Evolutionary conservation across 768 basidiomycete genomes (phyloP).

Genomic region (Royoungia palumana): DNA sequence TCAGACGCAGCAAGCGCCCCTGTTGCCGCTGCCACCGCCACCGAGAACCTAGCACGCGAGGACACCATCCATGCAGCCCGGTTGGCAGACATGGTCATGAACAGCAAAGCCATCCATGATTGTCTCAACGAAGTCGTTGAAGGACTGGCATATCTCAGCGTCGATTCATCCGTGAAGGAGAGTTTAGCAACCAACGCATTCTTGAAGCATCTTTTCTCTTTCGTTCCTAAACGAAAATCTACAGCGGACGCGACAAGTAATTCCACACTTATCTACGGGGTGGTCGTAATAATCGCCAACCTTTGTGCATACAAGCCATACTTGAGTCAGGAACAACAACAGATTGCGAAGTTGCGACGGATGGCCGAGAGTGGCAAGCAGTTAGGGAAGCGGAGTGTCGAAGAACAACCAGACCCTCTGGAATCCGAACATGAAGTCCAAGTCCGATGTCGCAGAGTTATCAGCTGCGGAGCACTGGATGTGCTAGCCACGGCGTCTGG

Average conservation of each 20-base stretch:
- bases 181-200: constrained; percentile 55
- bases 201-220: constrained; percentile 53
- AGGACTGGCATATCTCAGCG: constrained; percentile 80
- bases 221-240: constrained; percentile 51
- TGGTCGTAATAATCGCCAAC: constrained; percentile 73
- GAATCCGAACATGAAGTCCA: constrained; percentile 70
- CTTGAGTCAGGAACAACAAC: constrained; percentile 76
- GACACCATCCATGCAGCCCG: constrained; percentile 48
- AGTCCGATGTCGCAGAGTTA: constrained; percentile 51
- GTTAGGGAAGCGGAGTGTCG: constrained; percentile 25
- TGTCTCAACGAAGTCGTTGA: constrained; percentile 69
- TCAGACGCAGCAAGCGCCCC: constrained; percentile 37
- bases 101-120: constrained; percentile 34
- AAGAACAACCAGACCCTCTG: constrained; percentile 34
- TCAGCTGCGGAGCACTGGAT: constrained; percentile 62
- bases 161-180: constrained; percentile 61
- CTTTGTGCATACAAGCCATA: constrained; percentile 67
- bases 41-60: constrained; percentile 11
- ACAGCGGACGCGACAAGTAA: constrained; percentile 30
- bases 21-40: constrained; percentile 8
- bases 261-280: constrained; percentile 68
- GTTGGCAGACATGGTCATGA: constrained; percentile 56
- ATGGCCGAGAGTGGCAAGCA: constrained; percentile 59
- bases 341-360: constrained; percentile 72
- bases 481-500: constrained; percentile 57